These are phyloP conservation scores for Solanum neorickii DNA, from an alignment of 257 asterid genomes.

Conservation along the genomic window DNA sequence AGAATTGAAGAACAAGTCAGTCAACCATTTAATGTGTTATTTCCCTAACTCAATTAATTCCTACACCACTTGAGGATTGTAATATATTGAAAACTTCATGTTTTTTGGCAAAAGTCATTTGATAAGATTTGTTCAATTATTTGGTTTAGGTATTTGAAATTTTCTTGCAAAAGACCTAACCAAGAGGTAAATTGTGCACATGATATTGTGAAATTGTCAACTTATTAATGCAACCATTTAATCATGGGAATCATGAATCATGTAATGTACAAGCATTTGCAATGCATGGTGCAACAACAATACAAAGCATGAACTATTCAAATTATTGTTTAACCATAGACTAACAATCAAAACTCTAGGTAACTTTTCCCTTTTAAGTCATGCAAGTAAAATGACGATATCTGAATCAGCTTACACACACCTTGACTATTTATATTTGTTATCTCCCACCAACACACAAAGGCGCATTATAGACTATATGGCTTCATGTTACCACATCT, in stretches of 20 bases:
- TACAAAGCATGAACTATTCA: not conserved
- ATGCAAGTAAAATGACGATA: no score
- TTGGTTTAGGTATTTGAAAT: not conserved
- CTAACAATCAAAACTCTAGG: not conserved
- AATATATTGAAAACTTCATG: not conserved
- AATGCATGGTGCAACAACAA: not conserved
- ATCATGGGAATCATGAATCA: not conserved
- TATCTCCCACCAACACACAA: no score
- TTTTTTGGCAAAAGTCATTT: not conserved
- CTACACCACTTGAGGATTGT: not conserved
- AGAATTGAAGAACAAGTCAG: not conserved
- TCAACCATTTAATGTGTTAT: not conserved
- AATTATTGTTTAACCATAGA: not conserved
- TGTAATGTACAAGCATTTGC: not conserved
- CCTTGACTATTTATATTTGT: no score
- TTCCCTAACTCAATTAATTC: not conserved
- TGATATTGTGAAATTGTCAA: not conserved
- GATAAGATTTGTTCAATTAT: not conserved
- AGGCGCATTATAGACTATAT: no score
- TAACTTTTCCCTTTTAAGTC: not conserved
- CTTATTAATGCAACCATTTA: not conserved
- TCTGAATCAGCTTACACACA: no score
- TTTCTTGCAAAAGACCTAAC: not conserved
- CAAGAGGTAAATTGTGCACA: not conserved
- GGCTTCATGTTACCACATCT: not conserved